Percentiles rank a stretch among this genome's conserved stretches.
Conservation (phyloP, 169 alveolate genomes). For the Plasmodium vivax region DNA sequence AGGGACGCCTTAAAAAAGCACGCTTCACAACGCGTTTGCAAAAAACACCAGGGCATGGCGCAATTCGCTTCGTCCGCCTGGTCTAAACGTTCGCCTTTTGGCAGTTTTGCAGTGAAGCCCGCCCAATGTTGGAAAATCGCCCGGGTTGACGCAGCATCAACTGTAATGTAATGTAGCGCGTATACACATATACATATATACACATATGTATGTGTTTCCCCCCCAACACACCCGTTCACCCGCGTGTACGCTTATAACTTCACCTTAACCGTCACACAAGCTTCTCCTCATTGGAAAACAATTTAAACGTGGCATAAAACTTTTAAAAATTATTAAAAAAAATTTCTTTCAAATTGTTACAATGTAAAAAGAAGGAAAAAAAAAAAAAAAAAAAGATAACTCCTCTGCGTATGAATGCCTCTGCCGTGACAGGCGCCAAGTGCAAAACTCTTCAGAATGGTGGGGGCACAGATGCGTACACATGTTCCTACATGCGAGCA, state of each 20-base stretch:
- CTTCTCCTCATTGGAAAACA: background rate
- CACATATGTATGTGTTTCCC: background rate
- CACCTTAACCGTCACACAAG: background rate
- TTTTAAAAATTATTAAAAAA: slow-evolving; percentile 17
- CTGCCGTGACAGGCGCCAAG: background rate
- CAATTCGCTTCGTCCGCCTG: background rate
- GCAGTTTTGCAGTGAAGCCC: background rate
- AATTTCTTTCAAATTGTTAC: background rate
- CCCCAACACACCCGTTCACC: background rate
- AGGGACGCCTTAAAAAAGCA: background rate
- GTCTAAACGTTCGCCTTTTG: background rate
- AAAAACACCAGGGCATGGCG: no score
- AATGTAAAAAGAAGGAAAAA: background rate
- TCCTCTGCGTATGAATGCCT: background rate
- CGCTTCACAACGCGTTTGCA: background rate
- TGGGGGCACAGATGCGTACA: background rate
- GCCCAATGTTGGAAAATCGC: background rate
- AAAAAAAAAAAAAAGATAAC: background rate
- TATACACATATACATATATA: no score
- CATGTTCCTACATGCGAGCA: background rate
- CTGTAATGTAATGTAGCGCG: background rate
- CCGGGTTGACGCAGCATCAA: background rate
- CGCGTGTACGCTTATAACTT: background rate
- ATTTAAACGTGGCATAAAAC: background rate
- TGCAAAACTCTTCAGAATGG: background rate